A percentile compares a stretch with the other conserved stretches of the same genome.
phyloP scores from a whole-genome alignment of 2,329 filamentous ascomycete species.

The Alternaria tenuissima region DNA sequence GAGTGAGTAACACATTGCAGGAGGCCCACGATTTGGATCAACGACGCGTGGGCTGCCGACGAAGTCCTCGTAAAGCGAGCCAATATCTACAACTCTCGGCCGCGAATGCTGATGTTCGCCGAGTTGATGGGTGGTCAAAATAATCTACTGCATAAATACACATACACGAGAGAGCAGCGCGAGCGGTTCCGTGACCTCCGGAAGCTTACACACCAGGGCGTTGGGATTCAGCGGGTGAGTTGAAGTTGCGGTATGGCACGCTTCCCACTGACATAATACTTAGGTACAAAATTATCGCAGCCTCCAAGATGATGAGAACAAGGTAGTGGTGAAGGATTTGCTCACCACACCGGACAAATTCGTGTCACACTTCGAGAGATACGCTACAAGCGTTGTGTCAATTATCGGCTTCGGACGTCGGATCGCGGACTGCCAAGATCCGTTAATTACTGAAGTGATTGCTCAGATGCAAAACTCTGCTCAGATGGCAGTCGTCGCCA shows the following conservation, averaged over 20 bases:
- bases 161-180: conserved; percentile 35
- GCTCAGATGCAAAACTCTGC: conserved; percentile 65
- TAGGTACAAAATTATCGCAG: conserved; percentile 56
- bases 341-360: conserved; percentile 57
- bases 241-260: conserved; percentile 7
- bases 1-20: background rate
- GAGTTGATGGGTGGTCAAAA: conserved; percentile 45
- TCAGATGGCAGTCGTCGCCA: conserved; percentile 59
- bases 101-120: conserved; percentile 57
- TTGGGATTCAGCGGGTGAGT: conserved; percentile 59
- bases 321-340: conserved; percentile 59
- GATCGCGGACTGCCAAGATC: conserved; percentile 60
- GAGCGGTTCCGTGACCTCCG: conserved; percentile 42
- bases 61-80: conserved; percentile 63
- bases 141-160: conserved; percentile 48
- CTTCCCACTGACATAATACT: background rate
- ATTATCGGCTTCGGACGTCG: conserved; percentile 66
- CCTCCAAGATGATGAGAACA: conserved; percentile 68
- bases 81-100: conserved; percentile 62
- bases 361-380: conserved; percentile 62
- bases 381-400: conserved; percentile 63
- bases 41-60: conserved; percentile 58
- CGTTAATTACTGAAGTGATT: conserved; percentile 67
- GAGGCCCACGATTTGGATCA: conserved; percentile 52
- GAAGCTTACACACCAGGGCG: conserved; percentile 45